Evolutionary conservation across 257 asterid genomes (phyloP).

Genomic region (Solanum appendiculatum): DNA sequence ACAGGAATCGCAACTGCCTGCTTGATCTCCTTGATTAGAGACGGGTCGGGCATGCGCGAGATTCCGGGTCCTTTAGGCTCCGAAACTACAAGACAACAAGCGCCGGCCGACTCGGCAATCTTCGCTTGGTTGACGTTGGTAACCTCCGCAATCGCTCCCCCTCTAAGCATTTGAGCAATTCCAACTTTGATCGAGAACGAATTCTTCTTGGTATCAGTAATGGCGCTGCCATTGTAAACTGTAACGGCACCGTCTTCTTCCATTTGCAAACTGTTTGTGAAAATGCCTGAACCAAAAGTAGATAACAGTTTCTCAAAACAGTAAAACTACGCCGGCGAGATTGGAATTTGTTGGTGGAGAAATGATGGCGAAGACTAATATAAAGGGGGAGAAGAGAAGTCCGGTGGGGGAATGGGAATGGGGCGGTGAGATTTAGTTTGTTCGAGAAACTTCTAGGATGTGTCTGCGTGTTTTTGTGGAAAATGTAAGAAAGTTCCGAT

Average conservation of each 20-base stretch:
- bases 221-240: conserved; percentile 56
- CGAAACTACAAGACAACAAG: conserved; percentile 55
- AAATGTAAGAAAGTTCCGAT: conserved; percentile 26
- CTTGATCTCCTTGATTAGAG: conserved; percentile 61
- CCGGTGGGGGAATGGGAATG: neutral
- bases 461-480: neutral
- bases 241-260: conserved; percentile 75
- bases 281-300: conserved; percentile 11
- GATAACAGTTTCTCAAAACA: neutral
- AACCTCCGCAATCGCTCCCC: conserved; percentile 75
- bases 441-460: conserved; percentile 42
- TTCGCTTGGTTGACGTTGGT: conserved; percentile 53
- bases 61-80: conserved; percentile 43
- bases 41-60: conserved; percentile 79
- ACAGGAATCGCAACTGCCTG: conserved; percentile 54
- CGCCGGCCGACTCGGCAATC: conserved; percentile 84
- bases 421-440: conserved; percentile 14
- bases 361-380: neutral
- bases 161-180: conserved; percentile 73
- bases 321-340: neutral
- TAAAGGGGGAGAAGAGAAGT: neutral
- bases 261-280: conserved; percentile 23
- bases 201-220: conserved; percentile 57
- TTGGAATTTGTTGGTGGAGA: neutral
- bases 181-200: conserved; percentile 64